These are phyloP conservation scores for sorghum (Sorghum bicolor) DNA, from an alignment of 176 grass and related monocot species.

Conservation along the genomic window DNA sequence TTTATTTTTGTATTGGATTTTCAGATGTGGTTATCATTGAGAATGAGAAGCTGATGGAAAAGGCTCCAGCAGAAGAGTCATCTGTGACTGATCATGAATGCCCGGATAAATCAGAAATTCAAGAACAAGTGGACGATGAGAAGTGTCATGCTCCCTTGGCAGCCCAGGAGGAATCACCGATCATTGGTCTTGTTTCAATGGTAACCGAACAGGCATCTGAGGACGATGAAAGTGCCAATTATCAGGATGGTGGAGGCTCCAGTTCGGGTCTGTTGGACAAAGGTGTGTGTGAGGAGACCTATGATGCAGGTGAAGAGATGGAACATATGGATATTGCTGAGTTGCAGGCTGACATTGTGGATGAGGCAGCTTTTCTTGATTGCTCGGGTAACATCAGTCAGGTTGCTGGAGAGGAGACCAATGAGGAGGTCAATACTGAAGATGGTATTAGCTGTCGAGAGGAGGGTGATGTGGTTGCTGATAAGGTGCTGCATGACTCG, in stretches of 20 bases:
- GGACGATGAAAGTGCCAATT: neutral
- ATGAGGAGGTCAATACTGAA: neutral
- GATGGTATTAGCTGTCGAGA: neutral
- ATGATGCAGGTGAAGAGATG: neutral
- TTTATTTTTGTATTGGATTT: neutral
- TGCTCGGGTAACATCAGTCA: neutral
- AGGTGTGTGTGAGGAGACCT: neutral
- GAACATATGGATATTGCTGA: neutral
- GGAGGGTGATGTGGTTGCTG: neutral
- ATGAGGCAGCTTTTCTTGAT: neutral
- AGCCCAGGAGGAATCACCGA: neutral
- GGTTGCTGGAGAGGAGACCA: neutral
- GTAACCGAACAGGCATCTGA: neutral
- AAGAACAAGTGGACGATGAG: conserved; percentile 3
- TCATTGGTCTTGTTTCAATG: neutral
- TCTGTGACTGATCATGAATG: neutral
- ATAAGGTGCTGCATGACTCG: neutral
- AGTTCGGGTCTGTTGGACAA: neutral
- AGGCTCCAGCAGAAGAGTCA: neutral
- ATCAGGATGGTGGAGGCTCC: neutral
- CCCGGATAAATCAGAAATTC: neutral
- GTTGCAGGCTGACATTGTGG: neutral
- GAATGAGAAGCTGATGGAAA: neutral
- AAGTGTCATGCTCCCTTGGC: neutral
- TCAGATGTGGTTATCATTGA: neutral